Evolutionary conservation across 495 filamentous ascomycete species (phyloP).

Genomic region (Aspergillus sparsus): DNA sequence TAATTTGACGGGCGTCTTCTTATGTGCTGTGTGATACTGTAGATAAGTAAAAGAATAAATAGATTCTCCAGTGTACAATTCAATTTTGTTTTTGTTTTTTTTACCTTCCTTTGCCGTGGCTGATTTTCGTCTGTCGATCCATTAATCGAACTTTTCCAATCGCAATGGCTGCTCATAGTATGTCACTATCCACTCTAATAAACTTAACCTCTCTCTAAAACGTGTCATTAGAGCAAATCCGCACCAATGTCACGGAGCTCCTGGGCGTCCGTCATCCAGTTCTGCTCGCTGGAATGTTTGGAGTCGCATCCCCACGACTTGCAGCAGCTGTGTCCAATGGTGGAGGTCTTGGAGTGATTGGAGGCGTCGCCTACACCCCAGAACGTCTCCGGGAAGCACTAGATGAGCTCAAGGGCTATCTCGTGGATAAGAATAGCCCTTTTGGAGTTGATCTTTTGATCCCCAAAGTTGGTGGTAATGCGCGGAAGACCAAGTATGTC

Average conservation of each 20-base stretch:
- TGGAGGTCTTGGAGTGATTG: conserved; percentile 93
- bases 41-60: too few relatives aligned
- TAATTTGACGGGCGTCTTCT: neutral
- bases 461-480: conserved; percentile 89
- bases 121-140: neutral
- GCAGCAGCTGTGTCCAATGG: conserved; percentile 97
- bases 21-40: neutral
- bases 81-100: too few relatives aligned
- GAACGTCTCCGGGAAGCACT: conserved; percentile 96
- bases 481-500: conserved; percentile 88
- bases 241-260: conserved; percentile 87
- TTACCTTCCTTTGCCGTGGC: too few relatives aligned
- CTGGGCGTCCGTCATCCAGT: conserved; percentile 96
- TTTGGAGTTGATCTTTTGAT: conserved; percentile 96
- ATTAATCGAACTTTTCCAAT: neutral
- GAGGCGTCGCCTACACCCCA: conserved; percentile 93
- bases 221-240: conserved; percentile 66
- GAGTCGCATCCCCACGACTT: conserved; percentile 93
- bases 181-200: neutral
- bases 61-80: too few relatives aligned
- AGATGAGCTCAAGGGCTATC: conserved; percentile 83
- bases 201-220: conserved; percentile 1
- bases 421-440: conserved; percentile 90
- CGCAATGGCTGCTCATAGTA: conserved; percentile 17
- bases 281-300: conserved; percentile 97